phyloP scores from a whole-genome alignment of 2,329 filamentous ascomycete species.

The Colletotrichum cuscutae region DNA sequence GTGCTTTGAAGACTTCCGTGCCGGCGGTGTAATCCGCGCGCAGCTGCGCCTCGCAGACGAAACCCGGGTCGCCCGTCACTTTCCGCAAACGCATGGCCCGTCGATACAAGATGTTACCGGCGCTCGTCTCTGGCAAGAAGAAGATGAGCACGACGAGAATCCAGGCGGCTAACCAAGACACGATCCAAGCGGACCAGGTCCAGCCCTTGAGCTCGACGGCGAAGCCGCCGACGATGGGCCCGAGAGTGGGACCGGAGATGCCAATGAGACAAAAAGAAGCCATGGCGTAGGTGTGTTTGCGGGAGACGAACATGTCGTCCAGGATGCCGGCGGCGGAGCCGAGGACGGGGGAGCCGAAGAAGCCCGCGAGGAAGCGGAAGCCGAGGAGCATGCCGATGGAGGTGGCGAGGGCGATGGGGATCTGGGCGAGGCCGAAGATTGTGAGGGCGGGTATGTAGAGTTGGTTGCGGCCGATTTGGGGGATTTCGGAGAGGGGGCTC shows the following conservation, averaged over 20 bases:
- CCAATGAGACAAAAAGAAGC: conserved; percentile 13
- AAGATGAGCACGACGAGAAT: conserved; percentile 37
- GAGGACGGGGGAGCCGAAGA: conserved; percentile 34
- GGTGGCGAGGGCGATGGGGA: conserved; percentile 32
- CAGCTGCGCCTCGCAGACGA: conserved; percentile 30
- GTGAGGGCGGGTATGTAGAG: conserved; percentile 36
- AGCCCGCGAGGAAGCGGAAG: conserved; percentile 37
- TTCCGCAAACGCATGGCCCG: conserved; percentile 36
- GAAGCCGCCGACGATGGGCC: conserved; percentile 30
- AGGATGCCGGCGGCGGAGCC: conserved; percentile 19
- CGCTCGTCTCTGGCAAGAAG: conserved; percentile 39
- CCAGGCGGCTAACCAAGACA: conserved; percentile 33
- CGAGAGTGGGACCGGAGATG: conserved; percentile 25
- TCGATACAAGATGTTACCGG: conserved; percentile 38
- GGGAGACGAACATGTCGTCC: conserved; percentile 10
- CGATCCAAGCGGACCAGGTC: conserved; percentile 39
- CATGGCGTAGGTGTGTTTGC: conserved; percentile 29
- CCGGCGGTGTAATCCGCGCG: conserved; percentile 25
- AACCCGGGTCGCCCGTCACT: conserved; percentile 29
- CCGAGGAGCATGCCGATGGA: conserved; percentile 35
- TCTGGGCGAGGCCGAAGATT: conserved; percentile 30
- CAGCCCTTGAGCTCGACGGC: conserved; percentile 34
- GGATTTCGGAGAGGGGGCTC: conserved; percentile 36
- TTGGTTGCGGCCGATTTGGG: conserved; percentile 34
- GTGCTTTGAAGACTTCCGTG: conserved; percentile 31